Evolutionary conservation across 371 early-diverging fungal species (phyloP).

Genomic region (Nematocida sp.): DNA sequence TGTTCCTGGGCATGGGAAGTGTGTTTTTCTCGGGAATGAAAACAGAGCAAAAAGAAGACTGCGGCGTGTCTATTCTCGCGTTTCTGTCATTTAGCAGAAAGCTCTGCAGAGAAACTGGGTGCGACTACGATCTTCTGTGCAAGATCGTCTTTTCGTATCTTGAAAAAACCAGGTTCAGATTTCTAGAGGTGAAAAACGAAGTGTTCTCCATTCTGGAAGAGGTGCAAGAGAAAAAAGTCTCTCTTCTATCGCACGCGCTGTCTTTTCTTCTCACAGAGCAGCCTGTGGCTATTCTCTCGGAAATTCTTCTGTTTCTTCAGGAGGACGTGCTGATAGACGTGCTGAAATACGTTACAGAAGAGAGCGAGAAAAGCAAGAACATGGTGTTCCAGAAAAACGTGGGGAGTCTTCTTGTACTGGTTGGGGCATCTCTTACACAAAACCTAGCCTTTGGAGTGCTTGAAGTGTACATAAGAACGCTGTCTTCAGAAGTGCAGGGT

Average conservation of each 20-base stretch:
- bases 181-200: conserved; percentile 40
- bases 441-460: neutral
- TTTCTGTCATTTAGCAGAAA: conserved; percentile 10
- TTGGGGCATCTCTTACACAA: neutral
- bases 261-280: conserved; percentile 39
- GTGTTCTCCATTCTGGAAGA: conserved; percentile 40
- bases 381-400: conserved; percentile 34
- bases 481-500: conserved; percentile 31
- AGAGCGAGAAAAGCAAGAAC: conserved; percentile 28
- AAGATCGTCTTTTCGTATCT: conserved; percentile 20
- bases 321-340: neutral
- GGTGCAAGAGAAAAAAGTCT: neutral
- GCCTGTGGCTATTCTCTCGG: conserved; percentile 23
- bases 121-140: conserved; percentile 40
- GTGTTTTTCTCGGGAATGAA: neutral
- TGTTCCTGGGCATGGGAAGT: conserved; percentile 30
- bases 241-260: neutral
- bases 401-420: neutral
- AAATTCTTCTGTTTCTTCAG: conserved; percentile 21
- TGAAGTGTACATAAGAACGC: neutral
- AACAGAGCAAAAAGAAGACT: neutral
- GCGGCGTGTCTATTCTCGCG: conserved; percentile 1
- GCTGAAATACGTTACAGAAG: conserved; percentile 15
- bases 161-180: conserved; percentile 2
- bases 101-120: conserved; percentile 3